Evolutionary conservation across 108 stramenopile genomes (phyloP), one percentile per base, ranked within the genome.

Genomic region (Stephanodiscus triporus): DNA sequence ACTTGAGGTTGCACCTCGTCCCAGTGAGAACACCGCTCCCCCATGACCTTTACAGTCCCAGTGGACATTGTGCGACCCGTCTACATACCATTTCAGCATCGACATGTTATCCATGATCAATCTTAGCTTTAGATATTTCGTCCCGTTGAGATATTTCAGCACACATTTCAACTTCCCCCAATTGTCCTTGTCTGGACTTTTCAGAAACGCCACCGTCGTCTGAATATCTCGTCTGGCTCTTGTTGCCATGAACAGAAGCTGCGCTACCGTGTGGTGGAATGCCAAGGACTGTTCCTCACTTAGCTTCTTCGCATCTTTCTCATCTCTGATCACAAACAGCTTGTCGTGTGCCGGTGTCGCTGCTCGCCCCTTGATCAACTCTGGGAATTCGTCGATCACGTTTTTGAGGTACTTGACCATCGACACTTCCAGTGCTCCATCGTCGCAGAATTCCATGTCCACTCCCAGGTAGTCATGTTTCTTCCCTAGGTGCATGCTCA

Each of bases 401-500:
- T 34, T 34, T 34, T 34, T 34, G 32, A 73, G 13, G 27, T 63
- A 63, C 27, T 70, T 53, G 50, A 37, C 26, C 76, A 77, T 69
- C 34, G 36, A 24, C 5, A 70, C 50, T 11, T 19, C 23, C 22
- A 63, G 29, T 2, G 16, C 20, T 17, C 60, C 60, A 2, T 61
- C 30, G n/a, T 32, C 32, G 32, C 23, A 30, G 47, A 60, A 86
- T 45, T 81, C 77, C 19, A 84, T 8, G 4, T 34, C 50, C 83
- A 85, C 83, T 13, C 78, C 87, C 11, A 88, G 72, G 50, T 77
- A 88, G 19, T 77, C 68, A 57, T 83, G 82, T 7, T 29, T 57
- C 30, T 49, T 58, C 37, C 85, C 85, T 34, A 61, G 22, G 38
- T 40, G 42, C 26, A 71, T 47, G 14, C 54, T 60, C 56, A 71